Conservation (phyloP, 2,329 filamentous ascomycete species). For the Teratosphaeria gauchensis region DNA sequence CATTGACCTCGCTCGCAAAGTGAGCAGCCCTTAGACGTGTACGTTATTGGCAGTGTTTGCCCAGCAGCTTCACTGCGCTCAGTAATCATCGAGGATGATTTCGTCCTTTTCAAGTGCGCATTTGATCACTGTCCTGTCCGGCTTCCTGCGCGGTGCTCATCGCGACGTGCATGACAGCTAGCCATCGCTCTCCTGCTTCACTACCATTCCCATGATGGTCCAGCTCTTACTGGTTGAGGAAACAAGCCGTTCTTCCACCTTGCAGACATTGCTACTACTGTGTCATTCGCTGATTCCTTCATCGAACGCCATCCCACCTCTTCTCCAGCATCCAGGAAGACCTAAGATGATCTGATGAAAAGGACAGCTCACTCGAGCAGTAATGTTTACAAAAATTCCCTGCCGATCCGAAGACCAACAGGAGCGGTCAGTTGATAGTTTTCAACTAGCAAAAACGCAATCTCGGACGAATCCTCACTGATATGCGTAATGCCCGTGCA, state of each 20-base stretch:
- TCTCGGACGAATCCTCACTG: constrained; percentile 84
- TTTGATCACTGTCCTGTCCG: not conserved
- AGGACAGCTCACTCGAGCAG: not conserved
- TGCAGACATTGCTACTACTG: no score
- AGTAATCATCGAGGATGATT: no score
- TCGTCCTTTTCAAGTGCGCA: not conserved
- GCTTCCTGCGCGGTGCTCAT: not conserved
- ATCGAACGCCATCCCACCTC: not conserved
- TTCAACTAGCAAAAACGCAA: constrained; percentile 85
- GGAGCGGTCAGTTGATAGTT: constrained; percentile 71
- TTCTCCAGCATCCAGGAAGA: constrained; percentile 1
- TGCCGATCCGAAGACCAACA: constrained; percentile 58
- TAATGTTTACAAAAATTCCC: constrained; percentile 62
- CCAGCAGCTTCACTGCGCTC: no score
- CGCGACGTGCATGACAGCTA: not conserved
- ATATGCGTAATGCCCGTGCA: constrained; percentile 70
- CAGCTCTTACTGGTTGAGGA: not conserved
- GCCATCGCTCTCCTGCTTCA: not conserved
- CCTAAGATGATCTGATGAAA: constrained; percentile 11
- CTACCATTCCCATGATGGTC: not conserved
- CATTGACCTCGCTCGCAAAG: not conserved
- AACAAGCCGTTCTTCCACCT: not conserved
- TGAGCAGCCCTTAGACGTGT: no score
- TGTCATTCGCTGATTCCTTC: no score
- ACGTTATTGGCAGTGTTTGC: no score